Evolutionary conservation across 148 eudicot genomes (phyloP), one percentile per base, ranked within the genome.

Genomic region (Rhododendron simsii): DNA sequence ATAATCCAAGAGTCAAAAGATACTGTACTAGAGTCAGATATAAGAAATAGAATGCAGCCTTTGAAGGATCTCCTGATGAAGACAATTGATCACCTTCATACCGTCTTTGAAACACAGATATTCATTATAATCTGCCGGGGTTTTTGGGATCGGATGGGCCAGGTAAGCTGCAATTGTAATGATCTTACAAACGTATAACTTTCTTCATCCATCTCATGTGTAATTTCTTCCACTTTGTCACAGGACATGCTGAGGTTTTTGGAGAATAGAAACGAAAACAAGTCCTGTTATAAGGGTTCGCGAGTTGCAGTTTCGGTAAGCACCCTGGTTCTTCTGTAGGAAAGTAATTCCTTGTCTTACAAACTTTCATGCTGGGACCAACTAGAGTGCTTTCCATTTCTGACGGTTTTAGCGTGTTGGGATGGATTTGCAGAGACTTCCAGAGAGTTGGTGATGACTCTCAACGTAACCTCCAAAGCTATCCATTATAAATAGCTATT

Each of bases 111-210:
- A 45, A 87, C 87, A 23, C 84, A 83, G 67, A 93, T 95, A 53
- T 93, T 95, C 82, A 77, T 94, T 67, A 82, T 88, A 18, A 81
- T 94, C 78, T 91, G 91, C 81, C 92, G 95, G 87, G 95, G 93
- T 83, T 90, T 93, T 89, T 95, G 98, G 98, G 98, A 95, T 89
- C 91, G 91, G 76, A 90, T 94, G 93, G 98, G 98, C 63, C 94
- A 91, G 91, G 91, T 91, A 37, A 3, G 74, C 73, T 63, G 44
- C 80, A 87, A 18, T 13, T 18, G n/a, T 11, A 30, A 77, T 61
- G 8, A 6, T 26, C 47, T 83, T 37, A n/a, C 18, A 30, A 63
- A 67, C 55, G 55, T 39, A 51, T 78, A 10, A 8, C 53, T 77
- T 18, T 21, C 44, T 14, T 16, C 26, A 8, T 73, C 8, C 80